Evolutionary conservation across 2,329 filamentous ascomycete genomes (phyloP), one percentile per base, ranked within the genome.

Genomic region (Knufia petricola): DNA sequence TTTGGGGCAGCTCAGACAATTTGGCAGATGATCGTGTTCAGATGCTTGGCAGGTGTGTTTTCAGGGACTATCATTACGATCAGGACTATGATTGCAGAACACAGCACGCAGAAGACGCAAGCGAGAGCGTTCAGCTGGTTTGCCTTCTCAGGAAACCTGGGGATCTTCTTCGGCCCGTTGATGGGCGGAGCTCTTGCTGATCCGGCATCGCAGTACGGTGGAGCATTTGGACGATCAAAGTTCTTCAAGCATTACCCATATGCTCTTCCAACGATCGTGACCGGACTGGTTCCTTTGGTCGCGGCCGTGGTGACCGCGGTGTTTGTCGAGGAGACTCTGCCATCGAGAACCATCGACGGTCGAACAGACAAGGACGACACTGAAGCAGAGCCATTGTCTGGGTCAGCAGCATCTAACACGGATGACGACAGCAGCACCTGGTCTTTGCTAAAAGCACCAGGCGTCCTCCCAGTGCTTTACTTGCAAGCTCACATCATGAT

Each of bases 91-190:
- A 72, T 90, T 24, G 76, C 77, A 15, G 86, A 92, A 64, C 78
- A 81, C 56, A 83, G 79, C 62, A 85, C 81, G 0, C 67, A 75
- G 3, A 73, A 76, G 53, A 88, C 81, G 0, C 85, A 89, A 64
- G 85, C 85, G 0, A 69, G 74, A 23, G 79, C 82, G 0, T 92
- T 89, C 60, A 81, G 81, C 59, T 84, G 79, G 70, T 89, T 89
- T 60, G 83, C 84, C 8, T 86, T 90, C 60, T 71, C 76, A 0
- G 79, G 79, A 3, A 90, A 90, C 55, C 19, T 89, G 7, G 86
- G 86, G 3, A 79, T 90, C 38, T 79, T 87, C 50, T 24, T 87
- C 1, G 86, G 85, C 0, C 84, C 85, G 2, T 59, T 86, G 7
- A 60, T 87, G 17, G 84, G 85, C 36, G 86, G 85, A 46, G 71